phyloP scores from a whole-genome alignment of 2,329 filamentous ascomycete species.

The Lizonia empirigonia region DNA sequence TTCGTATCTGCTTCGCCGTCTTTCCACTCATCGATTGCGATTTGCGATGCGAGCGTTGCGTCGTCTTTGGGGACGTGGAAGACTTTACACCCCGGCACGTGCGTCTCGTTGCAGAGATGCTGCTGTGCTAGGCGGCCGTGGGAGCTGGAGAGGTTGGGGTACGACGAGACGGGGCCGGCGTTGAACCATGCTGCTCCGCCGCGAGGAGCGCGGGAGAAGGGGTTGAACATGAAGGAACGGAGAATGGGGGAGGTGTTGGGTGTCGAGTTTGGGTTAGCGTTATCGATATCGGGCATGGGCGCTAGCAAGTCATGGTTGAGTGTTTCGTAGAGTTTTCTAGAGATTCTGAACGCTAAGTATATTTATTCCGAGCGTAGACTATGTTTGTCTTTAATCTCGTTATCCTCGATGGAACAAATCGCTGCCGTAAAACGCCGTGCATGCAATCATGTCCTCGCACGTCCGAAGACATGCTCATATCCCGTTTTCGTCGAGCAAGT shows the following conservation, averaged over 20 bases:
- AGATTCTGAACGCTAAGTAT: neutral
- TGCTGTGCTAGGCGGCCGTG: constrained; percentile 23
- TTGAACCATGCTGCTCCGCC: constrained; percentile 32
- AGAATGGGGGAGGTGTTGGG: neutral
- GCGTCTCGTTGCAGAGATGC: constrained; percentile 20
- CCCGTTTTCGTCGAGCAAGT: constrained; percentile 9
- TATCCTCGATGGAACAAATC: neutral
- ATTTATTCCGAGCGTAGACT: neutral
- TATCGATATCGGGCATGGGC: constrained; percentile 15
- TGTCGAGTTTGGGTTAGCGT: neutral
- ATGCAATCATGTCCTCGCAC: constrained; percentile 4
- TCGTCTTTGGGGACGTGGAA: constrained; percentile 34
- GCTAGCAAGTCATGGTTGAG: constrained; percentile 1
- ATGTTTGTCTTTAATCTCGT: constrained; percentile 2
- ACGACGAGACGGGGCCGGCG: constrained; percentile 27
- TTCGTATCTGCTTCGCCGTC: constrained; percentile 31
- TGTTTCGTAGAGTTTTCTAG: neutral
- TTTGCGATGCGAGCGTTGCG: constrained; percentile 21
- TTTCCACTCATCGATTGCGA: constrained; percentile 37
- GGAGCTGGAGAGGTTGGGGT: constrained; percentile 23
- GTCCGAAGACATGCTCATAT: constrained; percentile 1
- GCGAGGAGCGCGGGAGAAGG: constrained; percentile 28
- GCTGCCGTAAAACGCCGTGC: constrained; percentile 8
- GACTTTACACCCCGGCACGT: constrained; percentile 29
- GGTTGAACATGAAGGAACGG: constrained; percentile 18